These are phyloP conservation scores for Aspergillus carbonarius DNA, from an alignment of 2,329 filamentous ascomycete species.

Conservation along the genomic window DNA sequence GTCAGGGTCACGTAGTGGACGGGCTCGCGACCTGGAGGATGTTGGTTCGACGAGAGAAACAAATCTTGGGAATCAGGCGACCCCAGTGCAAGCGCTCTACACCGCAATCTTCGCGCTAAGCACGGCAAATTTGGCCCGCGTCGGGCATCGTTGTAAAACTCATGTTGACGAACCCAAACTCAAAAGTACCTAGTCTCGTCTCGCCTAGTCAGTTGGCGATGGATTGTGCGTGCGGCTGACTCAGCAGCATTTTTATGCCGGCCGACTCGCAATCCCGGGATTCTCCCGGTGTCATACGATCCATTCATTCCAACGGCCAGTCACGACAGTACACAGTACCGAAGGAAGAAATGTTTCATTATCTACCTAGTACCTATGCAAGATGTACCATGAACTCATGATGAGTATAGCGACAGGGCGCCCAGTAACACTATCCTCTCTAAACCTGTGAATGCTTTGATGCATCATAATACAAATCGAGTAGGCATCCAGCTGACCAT, in stretches of 20 bases:
- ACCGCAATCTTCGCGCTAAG: slow-evolving; percentile 6
- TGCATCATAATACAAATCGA: slow-evolving; percentile 95
- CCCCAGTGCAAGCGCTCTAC: not conserved
- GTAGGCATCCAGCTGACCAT: slow-evolving; percentile 91
- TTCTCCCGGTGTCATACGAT: not conserved
- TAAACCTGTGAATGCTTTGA: slow-evolving; percentile 40
- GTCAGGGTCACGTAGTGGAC: slow-evolving; percentile 7
- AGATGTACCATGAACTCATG: not conserved
- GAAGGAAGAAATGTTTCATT: not conserved
- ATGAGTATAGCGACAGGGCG: not conserved
- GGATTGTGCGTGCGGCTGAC: slow-evolving; percentile 16
- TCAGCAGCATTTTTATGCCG: slow-evolving; percentile 11
- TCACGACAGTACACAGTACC: not conserved
- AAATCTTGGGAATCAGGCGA: not conserved
- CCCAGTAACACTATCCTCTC: not conserved
- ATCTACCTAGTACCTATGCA: not conserved
- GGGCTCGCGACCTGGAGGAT: not conserved
- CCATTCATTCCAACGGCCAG: too few relatives aligned
- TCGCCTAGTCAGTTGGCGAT: not conserved
- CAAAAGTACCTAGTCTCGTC: slow-evolving; percentile 8
- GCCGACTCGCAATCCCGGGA: not conserved
- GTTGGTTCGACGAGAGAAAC: not conserved
- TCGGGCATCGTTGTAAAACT: slow-evolving; percentile 9
- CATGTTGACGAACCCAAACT: slow-evolving; percentile 14
- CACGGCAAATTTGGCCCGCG: slow-evolving; percentile 2